phyloP scores from a whole-genome alignment of 1,284 basidiomycete species.

The Fomitopsis pinicola region DNA sequence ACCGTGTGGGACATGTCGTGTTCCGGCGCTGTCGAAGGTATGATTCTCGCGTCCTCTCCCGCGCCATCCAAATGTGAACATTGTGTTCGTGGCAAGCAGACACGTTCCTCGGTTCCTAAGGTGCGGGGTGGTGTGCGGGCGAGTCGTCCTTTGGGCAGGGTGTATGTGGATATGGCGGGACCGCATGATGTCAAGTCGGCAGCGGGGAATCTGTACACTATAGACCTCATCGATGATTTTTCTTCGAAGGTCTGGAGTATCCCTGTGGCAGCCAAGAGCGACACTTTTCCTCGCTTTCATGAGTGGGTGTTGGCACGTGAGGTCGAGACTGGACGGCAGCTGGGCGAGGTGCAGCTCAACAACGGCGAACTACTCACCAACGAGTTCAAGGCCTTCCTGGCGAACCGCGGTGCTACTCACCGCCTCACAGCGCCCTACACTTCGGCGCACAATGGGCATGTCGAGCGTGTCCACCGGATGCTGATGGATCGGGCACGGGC shows the following conservation, averaged over 20 bases:
- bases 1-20: conserved; percentile 25
- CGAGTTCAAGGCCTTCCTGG: conserved; percentile 18
- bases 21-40: conserved; percentile 25
- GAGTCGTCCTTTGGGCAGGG: conserved; percentile 19
- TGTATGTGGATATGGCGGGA: conserved; percentile 21
- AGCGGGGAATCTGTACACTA: conserved; percentile 25
- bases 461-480: conserved; percentile 26
- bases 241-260: conserved; percentile 8
- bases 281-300: conserved; percentile 16
- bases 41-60: conserved; percentile 22
- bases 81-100: conserved; percentile 18
- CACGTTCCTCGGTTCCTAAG: conserved; percentile 7
- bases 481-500: conserved; percentile 21
- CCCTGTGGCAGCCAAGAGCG: conserved; percentile 20
- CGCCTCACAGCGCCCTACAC: conserved; percentile 18
- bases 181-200: conserved; percentile 20
- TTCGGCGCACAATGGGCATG: conserved; percentile 20
- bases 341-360: conserved; percentile 20
- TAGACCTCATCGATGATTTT: conserved; percentile 34
- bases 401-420: conserved; percentile 1
- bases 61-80: conserved; percentile 21
- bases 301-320: conserved; percentile 22
- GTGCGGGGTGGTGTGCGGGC: conserved; percentile 12
- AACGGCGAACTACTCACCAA: conserved; percentile 29
- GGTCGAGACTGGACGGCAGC: conserved; percentile 14